Percentiles rank a stretch among this genome's conserved stretches.
These are phyloP conservation scores for Micractinium sp. DNA, from an alignment of 139 green algal genomes.

Conservation along the genomic window DNA sequence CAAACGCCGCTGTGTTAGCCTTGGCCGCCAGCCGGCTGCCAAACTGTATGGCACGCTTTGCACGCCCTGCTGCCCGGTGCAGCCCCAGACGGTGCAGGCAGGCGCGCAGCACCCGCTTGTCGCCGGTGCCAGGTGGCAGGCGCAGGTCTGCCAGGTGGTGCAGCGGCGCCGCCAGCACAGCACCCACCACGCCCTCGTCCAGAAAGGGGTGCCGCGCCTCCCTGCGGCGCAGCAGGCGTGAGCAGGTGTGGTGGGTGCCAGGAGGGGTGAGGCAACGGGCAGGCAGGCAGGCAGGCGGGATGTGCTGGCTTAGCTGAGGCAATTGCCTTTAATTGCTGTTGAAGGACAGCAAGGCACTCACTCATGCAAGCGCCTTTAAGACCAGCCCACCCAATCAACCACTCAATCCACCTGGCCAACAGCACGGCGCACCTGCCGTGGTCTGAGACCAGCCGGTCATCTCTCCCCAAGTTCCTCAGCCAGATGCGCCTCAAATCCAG, in stretches of 20 bases:
- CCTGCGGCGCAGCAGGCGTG: not conserved
- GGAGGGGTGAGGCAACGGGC: no score
- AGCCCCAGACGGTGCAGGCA: conserved; percentile 71
- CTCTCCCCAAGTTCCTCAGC: conserved; percentile 91
- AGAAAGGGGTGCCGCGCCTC: conserved; percentile 92
- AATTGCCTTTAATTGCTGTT: not conserved
- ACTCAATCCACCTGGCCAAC: no score
- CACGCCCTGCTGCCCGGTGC: conserved; percentile 60
- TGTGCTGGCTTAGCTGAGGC: no score
- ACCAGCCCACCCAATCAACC: no score
- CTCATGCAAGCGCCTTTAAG: no score
- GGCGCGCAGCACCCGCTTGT: conserved; percentile 89
- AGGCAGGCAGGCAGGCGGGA: not conserved
- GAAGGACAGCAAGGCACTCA: no score
- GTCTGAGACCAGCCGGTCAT: conserved; percentile 91
- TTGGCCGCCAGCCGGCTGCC: conserved; percentile 84
- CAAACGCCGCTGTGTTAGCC: conserved; percentile 85
- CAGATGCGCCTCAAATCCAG: conserved; percentile 89
- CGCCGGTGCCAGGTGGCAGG: conserved; percentile 68
- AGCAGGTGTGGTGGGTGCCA: not conserved
- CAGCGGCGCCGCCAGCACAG: conserved; percentile 63
- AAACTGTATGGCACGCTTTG: conserved; percentile 96
- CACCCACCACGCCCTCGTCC: conserved; percentile 83
- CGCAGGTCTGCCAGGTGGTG: conserved; percentile 55
- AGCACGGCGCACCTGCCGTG: conserved; percentile 58